Evolutionary conservation across 441 rosid genomes (phyloP).

Genomic region (Mallotus japonicus): DNA sequence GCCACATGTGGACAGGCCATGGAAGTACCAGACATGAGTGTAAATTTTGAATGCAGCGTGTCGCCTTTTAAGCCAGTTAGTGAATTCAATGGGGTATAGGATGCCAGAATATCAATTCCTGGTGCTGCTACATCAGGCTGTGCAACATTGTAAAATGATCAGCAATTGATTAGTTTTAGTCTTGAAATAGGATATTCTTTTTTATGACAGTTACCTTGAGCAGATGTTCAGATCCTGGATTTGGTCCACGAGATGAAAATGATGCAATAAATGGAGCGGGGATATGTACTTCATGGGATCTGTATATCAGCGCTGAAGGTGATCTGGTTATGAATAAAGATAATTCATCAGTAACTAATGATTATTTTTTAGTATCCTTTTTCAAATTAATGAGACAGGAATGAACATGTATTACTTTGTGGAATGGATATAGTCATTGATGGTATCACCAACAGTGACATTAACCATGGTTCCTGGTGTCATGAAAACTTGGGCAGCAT

Average conservation of each 20-base stretch:
- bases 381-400: neutral
- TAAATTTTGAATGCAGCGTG: slow-evolving; percentile 52
- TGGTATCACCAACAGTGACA: slow-evolving; percentile 38
- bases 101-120: slow-evolving; percentile 69
- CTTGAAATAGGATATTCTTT: no score
- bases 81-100: slow-evolving; percentile 63
- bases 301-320: slow-evolving; percentile 66
- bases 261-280: slow-evolving; percentile 79
- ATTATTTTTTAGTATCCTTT: neutral
- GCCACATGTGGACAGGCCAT: slow-evolving; percentile 83
- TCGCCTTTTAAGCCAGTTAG: slow-evolving; percentile 70
- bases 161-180: neutral
- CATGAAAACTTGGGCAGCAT: slow-evolving; percentile 75
- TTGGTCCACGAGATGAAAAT: slow-evolving; percentile 80
- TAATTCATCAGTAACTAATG: neutral
- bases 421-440: slow-evolving; percentile 58
- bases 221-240: slow-evolving; percentile 55
- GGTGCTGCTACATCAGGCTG: slow-evolving; percentile 84
- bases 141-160: neutral
- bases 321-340: slow-evolving; percentile 38
- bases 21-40: slow-evolving; percentile 72
- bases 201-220: slow-evolving; percentile 45
- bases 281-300: slow-evolving; percentile 44
- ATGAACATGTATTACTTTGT: slow-evolving; percentile 40
- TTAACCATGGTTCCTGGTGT: slow-evolving; percentile 71